Percentiles rank a stretch among this genome's conserved stretches.
Conservation (phyloP, 495 filamentous ascomycete species). For the Trichoderma virens region DNA sequence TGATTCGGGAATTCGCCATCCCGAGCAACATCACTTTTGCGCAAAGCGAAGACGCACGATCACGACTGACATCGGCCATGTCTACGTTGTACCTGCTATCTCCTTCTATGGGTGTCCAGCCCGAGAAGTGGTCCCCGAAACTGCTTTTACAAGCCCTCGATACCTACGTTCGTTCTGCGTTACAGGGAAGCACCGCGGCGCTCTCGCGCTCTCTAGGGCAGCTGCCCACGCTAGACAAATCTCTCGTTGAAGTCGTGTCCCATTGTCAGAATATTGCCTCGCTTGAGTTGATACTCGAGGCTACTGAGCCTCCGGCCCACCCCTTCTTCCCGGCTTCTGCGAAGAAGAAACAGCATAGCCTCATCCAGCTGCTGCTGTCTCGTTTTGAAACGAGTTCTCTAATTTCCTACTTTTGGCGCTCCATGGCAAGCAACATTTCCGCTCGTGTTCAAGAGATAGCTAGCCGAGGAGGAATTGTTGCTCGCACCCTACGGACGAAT, state of each 20-base stretch:
- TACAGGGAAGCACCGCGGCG: slow-evolving; percentile 65
- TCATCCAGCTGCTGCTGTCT: slow-evolving; percentile 66
- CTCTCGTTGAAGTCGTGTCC: slow-evolving; percentile 71
- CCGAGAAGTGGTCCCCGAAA: slow-evolving; percentile 51
- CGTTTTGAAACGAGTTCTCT: slow-evolving; percentile 80
- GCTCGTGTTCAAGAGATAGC: slow-evolving; percentile 76
- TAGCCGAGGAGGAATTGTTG: slow-evolving; percentile 70
- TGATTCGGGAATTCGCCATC: slow-evolving; percentile 76
- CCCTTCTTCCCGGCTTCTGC: slow-evolving; percentile 42
- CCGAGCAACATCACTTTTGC: slow-evolving; percentile 55
- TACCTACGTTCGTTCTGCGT: slow-evolving; percentile 64
- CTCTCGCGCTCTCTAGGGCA: slow-evolving; percentile 67
- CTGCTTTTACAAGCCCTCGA: slow-evolving; percentile 72
- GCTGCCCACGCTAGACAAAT: slow-evolving; percentile 73
- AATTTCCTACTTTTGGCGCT: slow-evolving; percentile 85
- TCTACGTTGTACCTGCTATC: slow-evolving; percentile 78
- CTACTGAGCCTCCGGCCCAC: slow-evolving; percentile 56
- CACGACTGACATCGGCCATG: slow-evolving; percentile 64
- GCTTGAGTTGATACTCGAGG: slow-evolving; percentile 68
- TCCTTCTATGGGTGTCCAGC: slow-evolving; percentile 40
- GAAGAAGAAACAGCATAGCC: slow-evolving; percentile 35
- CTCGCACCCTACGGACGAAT: slow-evolving; percentile 70
- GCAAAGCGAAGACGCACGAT: slow-evolving; percentile 70
- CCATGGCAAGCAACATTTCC: slow-evolving; percentile 69
- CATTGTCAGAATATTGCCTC: slow-evolving; percentile 87